Percentiles rank a stretch among this genome's conserved stretches.
phyloP scores from a whole-genome alignment of 305 asterid genomes.

The Fraxinus platypoda region DNA sequence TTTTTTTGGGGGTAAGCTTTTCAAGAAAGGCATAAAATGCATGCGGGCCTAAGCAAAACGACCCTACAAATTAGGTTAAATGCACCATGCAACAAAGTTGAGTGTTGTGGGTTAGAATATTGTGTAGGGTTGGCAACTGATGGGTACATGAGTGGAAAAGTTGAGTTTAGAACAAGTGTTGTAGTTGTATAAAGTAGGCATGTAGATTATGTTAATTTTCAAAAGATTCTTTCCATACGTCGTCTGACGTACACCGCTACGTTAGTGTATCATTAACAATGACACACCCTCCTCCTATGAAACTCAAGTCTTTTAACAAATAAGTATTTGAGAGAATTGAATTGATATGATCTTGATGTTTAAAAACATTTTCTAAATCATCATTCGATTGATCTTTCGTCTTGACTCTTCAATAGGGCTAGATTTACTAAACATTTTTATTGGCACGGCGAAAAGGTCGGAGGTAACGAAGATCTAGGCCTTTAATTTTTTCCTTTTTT shows the following conservation, averaged over 20 bases:
- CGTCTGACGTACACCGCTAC: background rate
- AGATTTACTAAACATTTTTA: background rate
- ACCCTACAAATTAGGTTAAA: background rate
- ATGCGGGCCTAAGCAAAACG: background rate
- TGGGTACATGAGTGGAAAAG: background rate
- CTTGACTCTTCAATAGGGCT: background rate
- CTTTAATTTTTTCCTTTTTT: background rate
- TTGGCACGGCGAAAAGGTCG: background rate
- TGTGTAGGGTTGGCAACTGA: background rate
- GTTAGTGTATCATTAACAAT: too few species aligned
- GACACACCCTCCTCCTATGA: background rate
- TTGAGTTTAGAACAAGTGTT: background rate
- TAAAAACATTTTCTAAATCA: background rate
- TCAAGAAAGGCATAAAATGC: background rate
- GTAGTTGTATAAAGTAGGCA: background rate
- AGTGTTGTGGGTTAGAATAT: background rate
- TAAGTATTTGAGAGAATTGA: background rate
- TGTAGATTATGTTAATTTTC: background rate
- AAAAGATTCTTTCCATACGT: background rate
- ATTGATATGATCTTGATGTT: background rate
- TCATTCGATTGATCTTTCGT: background rate
- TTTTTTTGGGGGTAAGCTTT: background rate
- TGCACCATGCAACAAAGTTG: constrained; percentile 2
- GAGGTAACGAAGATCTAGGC: background rate
- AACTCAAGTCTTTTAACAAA: background rate